These are phyloP conservation scores for Reutealis trisperma DNA, from an alignment of 345 rosid species.

Conservation along the genomic window DNA sequence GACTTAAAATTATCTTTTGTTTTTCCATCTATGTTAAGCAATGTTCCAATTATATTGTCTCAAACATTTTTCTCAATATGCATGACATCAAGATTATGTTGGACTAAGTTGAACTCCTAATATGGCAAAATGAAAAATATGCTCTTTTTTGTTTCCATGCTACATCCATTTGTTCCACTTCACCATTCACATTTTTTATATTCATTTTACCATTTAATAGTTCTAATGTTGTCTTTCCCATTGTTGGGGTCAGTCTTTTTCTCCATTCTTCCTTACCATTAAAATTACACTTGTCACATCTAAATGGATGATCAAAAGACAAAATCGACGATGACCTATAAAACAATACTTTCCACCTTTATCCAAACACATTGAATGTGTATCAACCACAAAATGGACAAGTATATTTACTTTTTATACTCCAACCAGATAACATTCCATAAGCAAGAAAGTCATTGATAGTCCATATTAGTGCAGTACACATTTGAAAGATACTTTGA, in stretches of 20 bases:
- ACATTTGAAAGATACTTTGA: background rate
- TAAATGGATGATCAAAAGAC: background rate
- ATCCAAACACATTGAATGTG: background rate
- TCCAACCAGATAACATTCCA: background rate
- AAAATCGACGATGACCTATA: constrained; percentile 9
- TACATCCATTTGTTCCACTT: background rate
- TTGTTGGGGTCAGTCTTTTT: background rate
- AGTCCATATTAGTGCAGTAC: background rate
- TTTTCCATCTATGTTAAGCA: too few species aligned
- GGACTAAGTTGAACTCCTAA: background rate
- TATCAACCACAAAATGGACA: constrained; percentile 1
- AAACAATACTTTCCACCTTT: constrained; percentile 6
- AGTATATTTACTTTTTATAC: background rate
- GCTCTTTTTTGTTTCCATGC: background rate
- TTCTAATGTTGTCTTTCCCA: background rate
- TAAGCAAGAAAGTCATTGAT: background rate
- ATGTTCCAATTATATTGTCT: too few species aligned
- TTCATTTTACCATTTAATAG: background rate
- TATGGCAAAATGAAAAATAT: constrained; percentile 10
- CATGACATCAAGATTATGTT: background rate
- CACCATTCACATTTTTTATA: background rate
- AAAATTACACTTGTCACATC: background rate
- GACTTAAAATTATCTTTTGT: background rate
- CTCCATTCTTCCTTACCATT: background rate
- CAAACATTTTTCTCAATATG: too few species aligned